A percentile compares a stretch with the other conserved stretches of the same genome.
Evolutionary conservation across 176 grass and related monocot genomes (phyloP).

Genomic region (Canna indica): DNA sequence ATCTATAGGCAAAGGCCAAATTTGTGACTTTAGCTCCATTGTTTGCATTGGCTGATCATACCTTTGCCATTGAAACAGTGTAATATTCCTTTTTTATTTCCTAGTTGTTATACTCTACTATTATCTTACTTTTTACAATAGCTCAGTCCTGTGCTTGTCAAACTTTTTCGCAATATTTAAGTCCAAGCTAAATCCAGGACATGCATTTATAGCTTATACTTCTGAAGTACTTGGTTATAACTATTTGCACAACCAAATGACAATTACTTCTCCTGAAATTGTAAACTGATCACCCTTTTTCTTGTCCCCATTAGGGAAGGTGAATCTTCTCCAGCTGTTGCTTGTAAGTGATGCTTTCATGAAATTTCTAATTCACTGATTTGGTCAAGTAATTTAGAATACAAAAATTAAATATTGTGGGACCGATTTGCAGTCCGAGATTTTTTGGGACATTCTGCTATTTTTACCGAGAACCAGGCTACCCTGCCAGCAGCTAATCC

Average conservation of each 20-base stretch:
- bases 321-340: slow-evolving; percentile 57
- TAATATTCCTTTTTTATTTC: not conserved
- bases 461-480: slow-evolving; percentile 40
- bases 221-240: not conserved
- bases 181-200: no score
- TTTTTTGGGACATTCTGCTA: slow-evolving; percentile 44
- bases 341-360: slow-evolving; percentile 52
- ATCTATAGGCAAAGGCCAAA: no score
- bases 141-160: no score
- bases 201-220: no score
- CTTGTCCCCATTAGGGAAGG: slow-evolving; percentile 42
- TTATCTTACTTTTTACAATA: no score
- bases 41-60: no score
- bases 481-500: slow-evolving; percentile 40
- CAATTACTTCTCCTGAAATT: not conserved
- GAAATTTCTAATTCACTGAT: not conserved
- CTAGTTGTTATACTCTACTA: not conserved
- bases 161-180: not conserved
- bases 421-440: slow-evolving; percentile 64
- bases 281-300: not conserved
- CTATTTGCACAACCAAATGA: slow-evolving; percentile 8
- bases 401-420: not conserved
- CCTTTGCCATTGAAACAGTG: no score
- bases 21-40: no score
- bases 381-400: not conserved